Base-by-base conservation (phyloP, 164 flowering plant genomes). In the Warburgia ugandensis region DNA sequence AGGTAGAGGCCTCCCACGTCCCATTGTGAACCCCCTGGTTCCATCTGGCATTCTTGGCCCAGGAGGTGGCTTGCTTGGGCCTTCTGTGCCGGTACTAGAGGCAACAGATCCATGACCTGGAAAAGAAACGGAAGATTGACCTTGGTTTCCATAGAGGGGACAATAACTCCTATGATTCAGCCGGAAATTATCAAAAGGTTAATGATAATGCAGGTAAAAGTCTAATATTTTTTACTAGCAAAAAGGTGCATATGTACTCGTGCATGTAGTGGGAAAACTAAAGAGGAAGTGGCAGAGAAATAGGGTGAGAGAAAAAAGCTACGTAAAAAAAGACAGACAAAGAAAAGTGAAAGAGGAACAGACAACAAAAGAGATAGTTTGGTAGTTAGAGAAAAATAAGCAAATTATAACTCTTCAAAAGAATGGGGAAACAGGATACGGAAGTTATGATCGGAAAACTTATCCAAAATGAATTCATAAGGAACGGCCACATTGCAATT, bases 1-100 rank as follows among this genome's bases (percentile, higher is more conserved):
- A 0, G 37, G 40, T 1, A 57, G 70, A 57, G 88, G 78, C 28
- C 80, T 75, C 33, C 96, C 96, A 28, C 96, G 90, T 13, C 96
- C 96, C 83, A 83, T 64, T 1, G 94, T 65, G 63, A 88, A 16
- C 19, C 97, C 95, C 46, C 84, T 66, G 5, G 94, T 83, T 47
- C 97, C 97, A 66, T 89, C 95, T 10, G 95, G 97, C 95, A 89
- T 89, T 71, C 58, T 80, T 22, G 97, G 97, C 20, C 90, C 87
- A 1, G 90, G 94, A 37, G 94, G 94, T 29, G 87, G 95, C 67
- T 83, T 66, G 46, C 22, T 78, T 19, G 70, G 48, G 13, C 64
- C 46, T 73, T 79, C 86, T 54, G 13, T n/a, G 2, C 39, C 62
- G 55, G 67, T 64, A 40, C 54, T 55, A 23, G 66, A 54, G 17